phyloP scores from a whole-genome alignment of 306 rosid genomes.

The Lathyrus aphaca region DNA sequence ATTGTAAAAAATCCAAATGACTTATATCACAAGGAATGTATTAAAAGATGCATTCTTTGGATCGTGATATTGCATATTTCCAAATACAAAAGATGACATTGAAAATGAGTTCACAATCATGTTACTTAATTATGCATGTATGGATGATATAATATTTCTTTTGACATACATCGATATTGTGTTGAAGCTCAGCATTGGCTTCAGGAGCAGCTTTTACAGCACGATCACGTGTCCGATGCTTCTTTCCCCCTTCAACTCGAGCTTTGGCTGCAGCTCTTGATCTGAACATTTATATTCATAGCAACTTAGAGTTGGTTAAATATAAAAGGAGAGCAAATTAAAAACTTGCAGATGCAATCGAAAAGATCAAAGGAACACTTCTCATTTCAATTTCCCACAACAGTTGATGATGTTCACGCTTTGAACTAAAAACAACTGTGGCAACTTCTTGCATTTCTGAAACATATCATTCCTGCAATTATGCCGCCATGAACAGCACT shows the following conservation, averaged over 20 bases:
- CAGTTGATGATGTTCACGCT: constrained; percentile 1
- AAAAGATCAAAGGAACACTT: constrained; percentile 24
- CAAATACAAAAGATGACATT: too few species aligned
- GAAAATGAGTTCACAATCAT: too few species aligned
- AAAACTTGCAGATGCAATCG: constrained; percentile 25
- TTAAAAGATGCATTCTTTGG: not conserved
- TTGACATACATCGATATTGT: constrained; percentile 76
- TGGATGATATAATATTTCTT: constrained; percentile 7
- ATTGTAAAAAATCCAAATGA: not conserved
- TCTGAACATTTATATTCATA: constrained; percentile 52
- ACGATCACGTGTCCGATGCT: constrained; percentile 79
- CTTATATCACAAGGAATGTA: not conserved
- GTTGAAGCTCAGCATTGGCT: constrained; percentile 93
- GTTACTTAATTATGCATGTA: too few species aligned
- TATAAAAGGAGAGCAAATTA: constrained; percentile 26
- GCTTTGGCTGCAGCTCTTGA: constrained; percentile 72
- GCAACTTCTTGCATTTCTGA: too few species aligned
- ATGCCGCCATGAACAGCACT: too few species aligned
- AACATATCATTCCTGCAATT: too few species aligned
- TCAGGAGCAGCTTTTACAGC: constrained; percentile 67
- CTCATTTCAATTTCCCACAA: not conserved
- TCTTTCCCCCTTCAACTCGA: constrained; percentile 69
- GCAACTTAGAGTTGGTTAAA: constrained; percentile 26
- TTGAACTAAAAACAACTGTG: too few species aligned
- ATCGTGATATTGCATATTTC: too few species aligned